These are phyloP conservation scores for Leccinum pallidistipes DNA, from an alignment of 1,284 basidiomycete genomes.

Conservation along the genomic window DNA sequence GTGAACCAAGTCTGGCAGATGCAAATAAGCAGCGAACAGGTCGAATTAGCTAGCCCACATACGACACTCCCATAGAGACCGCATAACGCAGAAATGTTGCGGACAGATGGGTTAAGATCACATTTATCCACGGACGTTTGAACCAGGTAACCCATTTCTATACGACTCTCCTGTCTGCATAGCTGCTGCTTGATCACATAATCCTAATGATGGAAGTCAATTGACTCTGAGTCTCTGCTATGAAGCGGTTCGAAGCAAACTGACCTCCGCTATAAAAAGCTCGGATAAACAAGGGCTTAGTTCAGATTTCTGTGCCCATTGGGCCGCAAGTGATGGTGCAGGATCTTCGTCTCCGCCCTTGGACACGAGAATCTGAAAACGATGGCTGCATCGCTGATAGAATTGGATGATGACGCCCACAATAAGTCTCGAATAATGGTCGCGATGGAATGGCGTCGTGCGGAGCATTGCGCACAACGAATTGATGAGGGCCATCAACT, in stretches of 20 bases:
- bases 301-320: slow-evolving; percentile 86
- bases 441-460: slow-evolving; percentile 94
- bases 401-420: slow-evolving; percentile 96
- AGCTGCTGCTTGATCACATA: slow-evolving; percentile 51
- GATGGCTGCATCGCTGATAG: slow-evolving; percentile 90
- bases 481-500: slow-evolving; percentile 89
- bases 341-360: slow-evolving; percentile 37
- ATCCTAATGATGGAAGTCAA: slow-evolving; percentile 35
- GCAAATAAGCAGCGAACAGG: slow-evolving; percentile 8
- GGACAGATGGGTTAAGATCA: slow-evolving; percentile 76
- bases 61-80: slow-evolving; percentile 88
- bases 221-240: slow-evolving; percentile 4
- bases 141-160: slow-evolving; percentile 70
- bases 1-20: slow-evolving; percentile 80
- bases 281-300: slow-evolving; percentile 71
- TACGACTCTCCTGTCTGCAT: slow-evolving; percentile 71
- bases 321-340: slow-evolving; percentile 67
- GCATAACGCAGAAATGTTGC: slow-evolving; percentile 77
- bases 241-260: slow-evolving; percentile 14
- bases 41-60: slow-evolving; percentile 32
- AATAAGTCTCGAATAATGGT: slow-evolving; percentile 92
- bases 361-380: slow-evolving; percentile 77
- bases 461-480: slow-evolving; percentile 91
- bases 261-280: slow-evolving; percentile 46
- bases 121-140: slow-evolving; percentile 50